These are phyloP conservation scores for Eragrostis tef DNA, from an alignment of 202 grass and related monocot genomes.

Conservation along the genomic window DNA sequence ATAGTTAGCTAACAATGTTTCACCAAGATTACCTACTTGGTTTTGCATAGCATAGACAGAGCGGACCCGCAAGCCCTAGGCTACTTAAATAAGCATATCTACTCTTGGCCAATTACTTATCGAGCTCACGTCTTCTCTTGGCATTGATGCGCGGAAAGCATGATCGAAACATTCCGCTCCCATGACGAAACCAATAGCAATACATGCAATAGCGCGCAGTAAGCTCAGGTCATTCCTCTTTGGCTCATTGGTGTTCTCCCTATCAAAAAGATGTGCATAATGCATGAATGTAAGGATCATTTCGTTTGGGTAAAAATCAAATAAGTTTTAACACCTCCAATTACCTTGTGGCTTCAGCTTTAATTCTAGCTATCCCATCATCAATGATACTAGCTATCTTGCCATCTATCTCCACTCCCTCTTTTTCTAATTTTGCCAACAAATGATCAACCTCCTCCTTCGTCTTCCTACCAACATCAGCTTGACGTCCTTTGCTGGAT, in stretches of 20 bases:
- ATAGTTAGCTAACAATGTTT: too few species aligned
- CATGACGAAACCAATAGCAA: constrained; percentile 1
- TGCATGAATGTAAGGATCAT: neutral
- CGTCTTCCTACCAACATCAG: constrained; percentile 3
- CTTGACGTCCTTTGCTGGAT: too few species aligned
- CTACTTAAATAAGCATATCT: too few species aligned
- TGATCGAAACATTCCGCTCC: too few species aligned
- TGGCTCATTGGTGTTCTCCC: neutral
- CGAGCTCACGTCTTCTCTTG: too few species aligned
- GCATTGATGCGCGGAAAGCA: too few species aligned
- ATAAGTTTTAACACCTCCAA: constrained; percentile 4
- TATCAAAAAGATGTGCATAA: neutral
- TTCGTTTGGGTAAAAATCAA: constrained; percentile 15
- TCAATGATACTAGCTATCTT: constrained; percentile 31
- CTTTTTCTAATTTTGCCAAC: constrained; percentile 22
- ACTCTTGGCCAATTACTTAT: too few species aligned
- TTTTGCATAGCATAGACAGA: too few species aligned
- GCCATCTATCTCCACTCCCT: constrained; percentile 33
- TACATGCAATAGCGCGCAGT: neutral
- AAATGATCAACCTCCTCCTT: constrained; percentile 18
- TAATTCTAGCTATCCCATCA: constrained; percentile 27
- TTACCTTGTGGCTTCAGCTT: constrained; percentile 8
- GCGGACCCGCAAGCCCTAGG: too few species aligned
- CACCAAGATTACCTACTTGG: too few species aligned
- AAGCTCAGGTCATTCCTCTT: neutral